phyloP scores from a whole-genome alignment of 495 filamentous ascomycete species.

The Penicillium taxi region DNA sequence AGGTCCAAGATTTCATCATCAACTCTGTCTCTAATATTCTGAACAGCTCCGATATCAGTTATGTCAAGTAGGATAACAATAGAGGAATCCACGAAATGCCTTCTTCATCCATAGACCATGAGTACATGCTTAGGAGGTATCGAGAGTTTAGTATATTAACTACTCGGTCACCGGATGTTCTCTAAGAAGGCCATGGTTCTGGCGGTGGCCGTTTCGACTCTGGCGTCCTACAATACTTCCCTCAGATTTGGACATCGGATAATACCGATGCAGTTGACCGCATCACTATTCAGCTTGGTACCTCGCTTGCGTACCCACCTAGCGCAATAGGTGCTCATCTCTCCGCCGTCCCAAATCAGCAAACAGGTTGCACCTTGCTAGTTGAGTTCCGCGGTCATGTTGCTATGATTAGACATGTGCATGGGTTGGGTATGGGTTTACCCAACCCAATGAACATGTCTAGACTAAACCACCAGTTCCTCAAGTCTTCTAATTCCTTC shows the following conservation, averaged over 20 bases:
- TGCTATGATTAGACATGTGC: too few relatives aligned
- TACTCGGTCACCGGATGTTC: conserved; percentile 42
- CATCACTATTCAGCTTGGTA: conserved; percentile 48
- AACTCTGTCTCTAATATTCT: conserved; percentile 37
- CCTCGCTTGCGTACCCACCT: conserved; percentile 46
- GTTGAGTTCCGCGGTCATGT: conserved; percentile 46
- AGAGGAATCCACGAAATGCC: conserved; percentile 45
- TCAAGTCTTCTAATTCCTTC: too few relatives aligned
- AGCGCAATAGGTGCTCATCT: conserved; percentile 51
- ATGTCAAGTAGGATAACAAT: conserved; percentile 56
- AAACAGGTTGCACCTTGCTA: conserved; percentile 40
- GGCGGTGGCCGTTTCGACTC: conserved; percentile 50
- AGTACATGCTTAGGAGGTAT: conserved; percentile 49
- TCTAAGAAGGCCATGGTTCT: conserved; percentile 51
- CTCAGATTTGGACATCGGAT: conserved; percentile 51
- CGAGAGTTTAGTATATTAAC: conserved; percentile 47
- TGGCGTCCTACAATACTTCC: conserved; percentile 48
- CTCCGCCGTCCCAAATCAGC: conserved; percentile 45
- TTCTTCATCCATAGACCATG: conserved; percentile 39
- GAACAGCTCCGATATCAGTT: conserved; percentile 39
- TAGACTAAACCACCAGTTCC: too few relatives aligned
- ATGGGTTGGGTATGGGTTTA: too few relatives aligned
- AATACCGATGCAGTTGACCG: conserved; percentile 47
- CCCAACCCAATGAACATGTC: too few relatives aligned
- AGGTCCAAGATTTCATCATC: conserved; percentile 51